phyloP scores from a whole-genome alignment of 257 asterid genomes.

The Solanum lycopersicoides region DNA sequence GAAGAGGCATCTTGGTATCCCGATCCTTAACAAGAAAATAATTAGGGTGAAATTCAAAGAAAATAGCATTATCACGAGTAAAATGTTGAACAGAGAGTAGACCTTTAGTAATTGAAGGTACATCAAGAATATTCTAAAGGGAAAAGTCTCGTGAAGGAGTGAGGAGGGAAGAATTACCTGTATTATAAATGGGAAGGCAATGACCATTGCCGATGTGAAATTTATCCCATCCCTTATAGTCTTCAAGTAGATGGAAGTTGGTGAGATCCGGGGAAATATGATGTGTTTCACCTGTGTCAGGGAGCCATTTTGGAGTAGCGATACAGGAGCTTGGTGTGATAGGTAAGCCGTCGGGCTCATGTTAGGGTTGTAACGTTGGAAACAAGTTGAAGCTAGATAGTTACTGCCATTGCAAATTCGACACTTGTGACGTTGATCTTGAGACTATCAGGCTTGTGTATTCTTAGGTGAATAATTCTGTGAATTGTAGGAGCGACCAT shows the following conservation, averaged over 20 bases:
- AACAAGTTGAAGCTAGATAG: not conserved
- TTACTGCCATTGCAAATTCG: not conserved
- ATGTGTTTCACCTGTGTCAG: not conserved
- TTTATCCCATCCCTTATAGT: not conserved
- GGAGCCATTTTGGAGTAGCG: fast-evolving
- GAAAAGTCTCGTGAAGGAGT: too few relatives aligned
- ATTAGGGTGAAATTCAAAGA: too few relatives aligned
- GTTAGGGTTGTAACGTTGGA: not conserved
- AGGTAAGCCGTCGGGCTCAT: fast-evolving
- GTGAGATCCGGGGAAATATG: not conserved
- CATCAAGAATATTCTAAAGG: too few relatives aligned
- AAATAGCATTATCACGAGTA: too few relatives aligned
- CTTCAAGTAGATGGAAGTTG: not conserved
- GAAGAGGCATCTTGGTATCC: too few relatives aligned
- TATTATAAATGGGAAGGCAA: not conserved
- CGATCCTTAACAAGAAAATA: too few relatives aligned
- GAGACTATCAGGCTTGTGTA: not conserved
- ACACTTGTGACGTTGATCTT: not conserved
- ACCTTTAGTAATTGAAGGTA: too few relatives aligned
- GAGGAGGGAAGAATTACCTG: too few relatives aligned
- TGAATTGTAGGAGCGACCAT: not conserved
- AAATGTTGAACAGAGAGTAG: too few relatives aligned
- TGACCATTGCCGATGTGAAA: not conserved
- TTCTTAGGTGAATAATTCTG: not conserved
- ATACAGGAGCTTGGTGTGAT: not conserved